A percentile compares a stretch with the other conserved stretches of the same genome.
Conservation (phyloP, 2,329 filamentous ascomycete species). For the Monascus ruber region DNA sequence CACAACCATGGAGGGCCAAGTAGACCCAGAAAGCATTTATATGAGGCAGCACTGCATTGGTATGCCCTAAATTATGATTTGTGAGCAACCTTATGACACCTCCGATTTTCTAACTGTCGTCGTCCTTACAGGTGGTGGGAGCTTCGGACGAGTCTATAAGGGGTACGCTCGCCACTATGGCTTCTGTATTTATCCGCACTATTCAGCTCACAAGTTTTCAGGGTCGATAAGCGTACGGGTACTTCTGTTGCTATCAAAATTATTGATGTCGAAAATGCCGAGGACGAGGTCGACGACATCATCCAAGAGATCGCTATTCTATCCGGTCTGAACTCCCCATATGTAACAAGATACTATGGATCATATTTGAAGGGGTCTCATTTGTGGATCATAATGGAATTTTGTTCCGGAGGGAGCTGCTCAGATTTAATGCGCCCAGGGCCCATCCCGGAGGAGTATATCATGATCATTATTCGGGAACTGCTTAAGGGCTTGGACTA, state of each 20-base stretch:
- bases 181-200: slow-evolving; percentile 2
- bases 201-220: slow-evolving; percentile 21
- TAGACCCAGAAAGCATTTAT: slow-evolving; percentile 84
- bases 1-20: slow-evolving; percentile 37
- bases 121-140: slow-evolving; percentile 62
- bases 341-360: slow-evolving; percentile 95
- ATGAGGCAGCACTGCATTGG: slow-evolving; percentile 86
- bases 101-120: slow-evolving; percentile 2
- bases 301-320: slow-evolving; percentile 98
- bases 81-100: background rate
- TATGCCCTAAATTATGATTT: slow-evolving; percentile 30
- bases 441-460: slow-evolving; percentile 84
- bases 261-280: slow-evolving; percentile 96
- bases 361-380: slow-evolving; percentile 93
- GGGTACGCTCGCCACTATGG: slow-evolving; percentile 46
- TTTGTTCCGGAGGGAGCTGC: slow-evolving; percentile 92
- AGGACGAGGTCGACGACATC: slow-evolving; percentile 98
- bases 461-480: slow-evolving; percentile 88
- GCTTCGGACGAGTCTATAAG: slow-evolving; percentile 98
- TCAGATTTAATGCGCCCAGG: slow-evolving; percentile 93
- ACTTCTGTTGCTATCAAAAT: slow-evolving; percentile 96
- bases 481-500: slow-evolving; percentile 84
- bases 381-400: slow-evolving; percentile 99
- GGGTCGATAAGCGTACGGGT: slow-evolving; percentile 84
- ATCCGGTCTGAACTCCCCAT: slow-evolving; percentile 88